phyloP scores from a whole-genome alignment of 176 grass and related monocot species.

The Saccharum officinarum region DNA sequence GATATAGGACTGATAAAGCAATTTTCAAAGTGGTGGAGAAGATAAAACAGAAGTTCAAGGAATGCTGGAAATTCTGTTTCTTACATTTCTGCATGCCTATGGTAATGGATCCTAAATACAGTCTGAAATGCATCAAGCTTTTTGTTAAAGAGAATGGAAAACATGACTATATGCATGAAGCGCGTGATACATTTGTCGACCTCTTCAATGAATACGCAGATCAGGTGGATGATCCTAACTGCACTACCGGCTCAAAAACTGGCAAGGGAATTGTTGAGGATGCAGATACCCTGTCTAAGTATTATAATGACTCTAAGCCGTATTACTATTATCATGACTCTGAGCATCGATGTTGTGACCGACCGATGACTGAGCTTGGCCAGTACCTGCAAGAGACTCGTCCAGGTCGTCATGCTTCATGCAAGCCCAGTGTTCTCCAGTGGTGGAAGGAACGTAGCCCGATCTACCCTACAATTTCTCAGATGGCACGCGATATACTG shows the following conservation, averaged over 20 bases:
- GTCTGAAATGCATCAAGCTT: conserved; percentile 10
- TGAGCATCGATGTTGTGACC: not conserved
- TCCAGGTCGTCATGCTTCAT: not conserved
- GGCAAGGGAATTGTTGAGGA: conserved; percentile 17
- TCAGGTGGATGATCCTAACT: conserved; percentile 10
- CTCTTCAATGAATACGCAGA: conserved; percentile 24
- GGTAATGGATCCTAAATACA: conserved; percentile 26
- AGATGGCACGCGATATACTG: conserved; percentile 41
- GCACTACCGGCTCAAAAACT: not conserved
- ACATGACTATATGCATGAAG: conserved; percentile 12
- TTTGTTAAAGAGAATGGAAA: not conserved
- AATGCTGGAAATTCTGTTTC: conserved; percentile 31
- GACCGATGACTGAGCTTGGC: conserved; percentile 34
- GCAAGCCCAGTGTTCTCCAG: conserved; percentile 12
- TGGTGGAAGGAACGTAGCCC: conserved; percentile 41
- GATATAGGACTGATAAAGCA: not conserved
- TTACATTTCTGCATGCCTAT: conserved; percentile 38
- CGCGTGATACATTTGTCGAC: conserved; percentile 19
- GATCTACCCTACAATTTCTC: conserved; percentile 21
- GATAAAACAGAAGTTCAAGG: conserved; percentile 26
- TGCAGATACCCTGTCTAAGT: not conserved
- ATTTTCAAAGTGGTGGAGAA: conserved; percentile 2
- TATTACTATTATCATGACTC: conserved; percentile 19
- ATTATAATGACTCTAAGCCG: not conserved
- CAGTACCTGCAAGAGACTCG: conserved; percentile 32